Evolutionary conservation across 768 basidiomycete species (phyloP).

Genomic region (Trametes cingulata): DNA sequence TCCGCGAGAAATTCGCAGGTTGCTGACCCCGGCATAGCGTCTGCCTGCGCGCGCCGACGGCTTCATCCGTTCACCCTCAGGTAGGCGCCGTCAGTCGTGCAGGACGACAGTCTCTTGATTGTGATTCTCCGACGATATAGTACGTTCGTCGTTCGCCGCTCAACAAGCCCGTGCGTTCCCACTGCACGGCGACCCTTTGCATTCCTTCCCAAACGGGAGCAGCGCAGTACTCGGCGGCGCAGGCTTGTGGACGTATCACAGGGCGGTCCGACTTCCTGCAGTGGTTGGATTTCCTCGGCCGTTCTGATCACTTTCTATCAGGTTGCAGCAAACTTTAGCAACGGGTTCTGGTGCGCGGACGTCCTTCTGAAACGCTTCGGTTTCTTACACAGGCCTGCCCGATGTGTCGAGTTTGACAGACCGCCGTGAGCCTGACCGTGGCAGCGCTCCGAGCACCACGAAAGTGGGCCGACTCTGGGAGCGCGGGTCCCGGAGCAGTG

Average conservation of each 20-base stretch:
- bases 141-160: neutral
- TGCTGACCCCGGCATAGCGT: conserved; percentile 12
- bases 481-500: neutral
- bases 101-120: conserved; percentile 4
- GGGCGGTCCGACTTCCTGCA: neutral
- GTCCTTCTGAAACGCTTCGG: conserved; percentile 15
- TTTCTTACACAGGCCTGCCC: conserved; percentile 8
- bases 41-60: neutral
- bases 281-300: neutral
- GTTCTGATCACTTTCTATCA: conserved; percentile 11
- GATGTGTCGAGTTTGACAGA: conserved; percentile 8
- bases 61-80: conserved; percentile 3
- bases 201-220: neutral
- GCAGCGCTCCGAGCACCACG: neutral
- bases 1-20: neutral
- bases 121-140: conserved; percentile 11
- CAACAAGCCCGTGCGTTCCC: neutral
- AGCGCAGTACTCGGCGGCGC: conserved; percentile 2
- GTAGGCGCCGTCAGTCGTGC: neutral
- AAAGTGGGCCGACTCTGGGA: neutral
- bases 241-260: neutral
- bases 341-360: conserved; percentile 10
- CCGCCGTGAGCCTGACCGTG: conserved; percentile 10
- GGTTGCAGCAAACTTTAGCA: neutral
- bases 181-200: conserved; percentile 7